Conservation (phyloP, 257 asterid species). For the Jacaranda mimosifolia region DNA sequence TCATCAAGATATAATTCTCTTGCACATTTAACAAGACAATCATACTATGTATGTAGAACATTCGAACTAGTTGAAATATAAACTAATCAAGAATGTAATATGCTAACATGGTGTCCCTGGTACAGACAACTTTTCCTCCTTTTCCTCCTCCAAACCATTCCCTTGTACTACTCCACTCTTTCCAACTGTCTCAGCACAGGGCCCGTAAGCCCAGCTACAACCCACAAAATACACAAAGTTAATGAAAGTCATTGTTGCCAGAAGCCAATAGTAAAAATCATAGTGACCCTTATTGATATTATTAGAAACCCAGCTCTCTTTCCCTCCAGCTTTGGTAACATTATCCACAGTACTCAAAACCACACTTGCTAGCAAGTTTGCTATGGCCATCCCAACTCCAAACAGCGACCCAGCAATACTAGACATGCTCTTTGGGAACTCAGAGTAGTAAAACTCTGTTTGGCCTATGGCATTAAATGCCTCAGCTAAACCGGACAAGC, state of each 20-base stretch:
- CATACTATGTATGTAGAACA: not conserved
- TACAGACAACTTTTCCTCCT: conserved; percentile 27
- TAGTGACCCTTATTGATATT: conserved; percentile 63
- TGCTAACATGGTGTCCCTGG: conserved; percentile 34
- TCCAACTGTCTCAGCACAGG: conserved; percentile 43
- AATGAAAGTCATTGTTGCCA: conserved; percentile 47
- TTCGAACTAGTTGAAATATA: not conserved
- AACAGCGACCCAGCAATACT: conserved; percentile 63
- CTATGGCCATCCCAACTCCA: conserved; percentile 64
- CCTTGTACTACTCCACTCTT: conserved; percentile 29
- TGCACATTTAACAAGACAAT: not conserved
- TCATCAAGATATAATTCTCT: not conserved
- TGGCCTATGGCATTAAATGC: conserved; percentile 69
- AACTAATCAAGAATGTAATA: not conserved
- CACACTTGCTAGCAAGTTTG: conserved; percentile 59
- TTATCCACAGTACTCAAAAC: conserved; percentile 55
- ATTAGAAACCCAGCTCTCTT: conserved; percentile 68
- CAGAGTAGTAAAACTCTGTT: conserved; percentile 66
- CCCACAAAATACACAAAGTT: conserved; percentile 54
- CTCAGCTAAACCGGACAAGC: conserved; percentile 67
- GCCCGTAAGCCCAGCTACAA: conserved; percentile 70
- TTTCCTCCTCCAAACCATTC: conserved; percentile 31
- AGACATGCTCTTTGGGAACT: conserved; percentile 70
- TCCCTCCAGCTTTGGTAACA: conserved; percentile 46
- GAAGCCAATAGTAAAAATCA: conserved; percentile 70